These are phyloP conservation scores for Gastrolobium villosum DNA, from an alignment of 306 rosid species.

Conservation along the genomic window DNA sequence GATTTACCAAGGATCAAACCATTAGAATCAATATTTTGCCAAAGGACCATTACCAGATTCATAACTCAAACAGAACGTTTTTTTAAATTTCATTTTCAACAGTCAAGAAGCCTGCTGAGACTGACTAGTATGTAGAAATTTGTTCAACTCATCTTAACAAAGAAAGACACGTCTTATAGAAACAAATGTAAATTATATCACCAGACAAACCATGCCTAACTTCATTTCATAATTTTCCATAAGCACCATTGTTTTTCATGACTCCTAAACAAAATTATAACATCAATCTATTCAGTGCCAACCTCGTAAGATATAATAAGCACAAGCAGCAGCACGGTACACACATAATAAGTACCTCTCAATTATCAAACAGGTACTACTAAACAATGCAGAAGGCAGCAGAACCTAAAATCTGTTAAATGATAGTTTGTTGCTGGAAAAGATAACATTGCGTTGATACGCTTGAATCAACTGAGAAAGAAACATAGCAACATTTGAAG, in stretches of 20 bases:
- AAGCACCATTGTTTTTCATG: constrained; percentile 3
- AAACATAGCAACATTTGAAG: constrained; percentile 47
- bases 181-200: not conserved
- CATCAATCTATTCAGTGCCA: constrained; percentile 7
- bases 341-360: constrained; percentile 1
- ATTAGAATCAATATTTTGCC: not conserved
- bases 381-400: constrained; percentile 29
- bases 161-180: not conserved
- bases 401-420: constrained; percentile 44
- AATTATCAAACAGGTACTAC: constrained; percentile 10
- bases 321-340: constrained; percentile 22
- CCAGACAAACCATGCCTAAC: constrained; percentile 23
- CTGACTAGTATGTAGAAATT: not conserved
- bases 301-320: not conserved
- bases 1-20: not conserved
- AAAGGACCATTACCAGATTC: not conserved
- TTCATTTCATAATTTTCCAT: not conserved
- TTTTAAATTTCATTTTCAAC: not conserved
- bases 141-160: not conserved
- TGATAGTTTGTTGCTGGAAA: constrained; percentile 46
- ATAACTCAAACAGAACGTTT: too few species aligned
- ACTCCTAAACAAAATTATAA: constrained; percentile 24
- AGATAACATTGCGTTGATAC: constrained; percentile 15
- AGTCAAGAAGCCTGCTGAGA: not conserved
- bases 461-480: constrained; percentile 31